These are phyloP conservation scores for Cladosporium sp. DNA, from an alignment of 2,329 filamentous ascomycete species.

Conservation along the genomic window DNA sequence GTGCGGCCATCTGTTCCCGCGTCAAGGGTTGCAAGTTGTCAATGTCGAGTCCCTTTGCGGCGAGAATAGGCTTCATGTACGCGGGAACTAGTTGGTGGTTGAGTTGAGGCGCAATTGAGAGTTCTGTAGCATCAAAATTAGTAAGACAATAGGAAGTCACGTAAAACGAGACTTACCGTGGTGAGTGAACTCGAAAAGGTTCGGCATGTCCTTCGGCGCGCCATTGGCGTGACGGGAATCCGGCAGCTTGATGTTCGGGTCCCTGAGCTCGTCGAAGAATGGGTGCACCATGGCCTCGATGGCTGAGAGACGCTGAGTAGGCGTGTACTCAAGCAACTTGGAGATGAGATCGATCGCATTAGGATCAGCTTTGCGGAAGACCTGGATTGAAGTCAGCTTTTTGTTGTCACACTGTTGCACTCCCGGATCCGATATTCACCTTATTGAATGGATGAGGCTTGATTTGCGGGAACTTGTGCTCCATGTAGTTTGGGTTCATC, in stretches of 20 bases:
- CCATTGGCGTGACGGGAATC: slow-evolving; percentile 89
- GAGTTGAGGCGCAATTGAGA: slow-evolving; percentile 87
- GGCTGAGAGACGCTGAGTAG: slow-evolving; percentile 87
- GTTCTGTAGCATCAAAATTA: slow-evolving; percentile 54
- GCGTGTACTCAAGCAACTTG: slow-evolving; percentile 90
- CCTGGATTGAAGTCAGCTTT: slow-evolving; percentile 43
- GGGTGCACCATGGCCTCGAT: slow-evolving; percentile 97
- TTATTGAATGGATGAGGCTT: slow-evolving; percentile 99
- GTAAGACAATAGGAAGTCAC: slow-evolving; percentile 14
- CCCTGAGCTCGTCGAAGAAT: slow-evolving; percentile 95
- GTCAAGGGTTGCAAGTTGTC: slow-evolving; percentile 88
- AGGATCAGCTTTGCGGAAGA: slow-evolving; percentile 91
- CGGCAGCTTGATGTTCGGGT: slow-evolving; percentile 83
- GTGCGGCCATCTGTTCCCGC: slow-evolving; percentile 96
- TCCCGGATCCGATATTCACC: slow-evolving; percentile 38
- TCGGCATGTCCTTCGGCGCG: slow-evolving; percentile 74
- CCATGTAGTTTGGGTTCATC: slow-evolving; percentile 99
- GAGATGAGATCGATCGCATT: slow-evolving; percentile 95
- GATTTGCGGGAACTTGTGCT: slow-evolving; percentile 99
- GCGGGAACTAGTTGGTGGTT: slow-evolving; percentile 84
- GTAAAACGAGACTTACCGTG: slow-evolving; percentile 64
- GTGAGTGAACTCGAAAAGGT: slow-evolving; percentile 86
- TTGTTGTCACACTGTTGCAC: neutral
- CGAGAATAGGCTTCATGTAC: slow-evolving; percentile 72
- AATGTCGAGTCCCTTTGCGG: slow-evolving; percentile 75